phyloP scores from a whole-genome alignment of 2,329 filamentous ascomycete genomes.

The Trichoderma atroviride region DNA sequence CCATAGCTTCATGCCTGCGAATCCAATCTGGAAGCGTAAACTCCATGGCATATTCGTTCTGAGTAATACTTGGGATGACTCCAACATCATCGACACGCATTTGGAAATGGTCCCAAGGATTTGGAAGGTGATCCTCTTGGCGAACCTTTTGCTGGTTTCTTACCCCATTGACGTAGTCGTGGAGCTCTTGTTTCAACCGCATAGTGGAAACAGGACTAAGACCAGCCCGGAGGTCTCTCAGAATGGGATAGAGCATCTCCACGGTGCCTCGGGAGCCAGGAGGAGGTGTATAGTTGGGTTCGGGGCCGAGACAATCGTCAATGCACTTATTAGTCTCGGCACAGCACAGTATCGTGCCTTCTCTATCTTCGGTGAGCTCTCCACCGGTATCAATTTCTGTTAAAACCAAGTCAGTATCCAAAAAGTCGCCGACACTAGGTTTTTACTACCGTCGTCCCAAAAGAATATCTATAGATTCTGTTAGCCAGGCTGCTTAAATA shows the following conservation, averaged over 20 bases:
- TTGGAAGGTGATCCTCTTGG: not conserved
- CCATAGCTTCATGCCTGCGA: slow-evolving; percentile 15
- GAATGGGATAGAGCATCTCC: slow-evolving; percentile 13
- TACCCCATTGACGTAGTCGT: slow-evolving; percentile 13
- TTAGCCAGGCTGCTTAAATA: not conserved
- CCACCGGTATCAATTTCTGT: slow-evolving; percentile 25
- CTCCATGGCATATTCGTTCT: slow-evolving; percentile 10
- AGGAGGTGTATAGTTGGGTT: slow-evolving; percentile 2
- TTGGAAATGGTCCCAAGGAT: slow-evolving; percentile 16
- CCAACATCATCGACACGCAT: not conserved
- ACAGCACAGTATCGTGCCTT: slow-evolving; percentile 14
- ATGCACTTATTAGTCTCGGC: slow-evolving; percentile 18
- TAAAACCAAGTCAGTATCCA: not conserved
- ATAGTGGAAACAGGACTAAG: slow-evolving; percentile 5
- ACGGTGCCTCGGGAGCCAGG: slow-evolving; percentile 8
- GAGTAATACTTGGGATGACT: not conserved
- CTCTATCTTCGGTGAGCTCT: slow-evolving; percentile 11
- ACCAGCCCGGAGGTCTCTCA: slow-evolving; percentile 14
- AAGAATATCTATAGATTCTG: not conserved
- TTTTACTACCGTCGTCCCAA: not conserved
- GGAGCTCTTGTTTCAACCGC: not conserved
- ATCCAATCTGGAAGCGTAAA: slow-evolving; percentile 24
- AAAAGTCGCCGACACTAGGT: not conserved
- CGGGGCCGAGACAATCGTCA: slow-evolving; percentile 15
- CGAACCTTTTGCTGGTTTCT: not conserved